Evolutionary conservation across 352 stramenopile species (phyloP).

Genomic region (Phytopythium sindhum): DNA sequence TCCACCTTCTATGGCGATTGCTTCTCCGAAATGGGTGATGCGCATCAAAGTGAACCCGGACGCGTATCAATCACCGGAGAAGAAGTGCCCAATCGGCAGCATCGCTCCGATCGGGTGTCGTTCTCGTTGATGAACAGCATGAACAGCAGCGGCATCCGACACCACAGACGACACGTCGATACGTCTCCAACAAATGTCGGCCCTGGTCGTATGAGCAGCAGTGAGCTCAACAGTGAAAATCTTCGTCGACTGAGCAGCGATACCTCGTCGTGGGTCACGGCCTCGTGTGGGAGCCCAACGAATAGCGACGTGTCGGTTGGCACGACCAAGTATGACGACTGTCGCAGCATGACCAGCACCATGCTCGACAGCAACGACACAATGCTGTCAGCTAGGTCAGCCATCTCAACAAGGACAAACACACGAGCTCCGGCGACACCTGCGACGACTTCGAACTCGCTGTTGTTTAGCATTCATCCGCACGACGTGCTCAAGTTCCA

Average conservation of each 20-base stretch:
- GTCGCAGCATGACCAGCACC: conserved; percentile 19
- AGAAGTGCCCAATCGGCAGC: neutral
- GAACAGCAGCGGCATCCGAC: neutral
- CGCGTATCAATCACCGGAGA: neutral
- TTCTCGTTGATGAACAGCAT: neutral
- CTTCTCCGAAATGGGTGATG: conserved; percentile 1
- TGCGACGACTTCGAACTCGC: conserved; percentile 1
- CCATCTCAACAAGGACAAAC: conserved; percentile 12
- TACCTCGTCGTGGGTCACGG: conserved; percentile 3
- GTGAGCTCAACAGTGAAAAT: conserved; percentile 1
- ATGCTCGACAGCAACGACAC: conserved; percentile 22
- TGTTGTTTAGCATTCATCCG: conserved; percentile 46
- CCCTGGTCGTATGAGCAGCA: neutral
- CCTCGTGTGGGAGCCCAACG: conserved; percentile 1
- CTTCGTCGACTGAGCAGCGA: neutral
- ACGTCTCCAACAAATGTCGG: neutral
- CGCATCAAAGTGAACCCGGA: neutral
- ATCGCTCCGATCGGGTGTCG: neutral
- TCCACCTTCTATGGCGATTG: conserved; percentile 7
- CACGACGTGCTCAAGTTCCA: conserved; percentile 39
- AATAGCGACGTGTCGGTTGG: conserved; percentile 1
- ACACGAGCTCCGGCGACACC: neutral
- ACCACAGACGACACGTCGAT: neutral
- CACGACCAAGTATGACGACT: conserved; percentile 4
- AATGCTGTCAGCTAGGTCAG: conserved; percentile 19